A percentile compares a stretch with the other conserved stretches of the same genome.
These are phyloP conservation scores for Gentiana macrophylla DNA, from an alignment of 257 asterid species.

Conservation along the genomic window DNA sequence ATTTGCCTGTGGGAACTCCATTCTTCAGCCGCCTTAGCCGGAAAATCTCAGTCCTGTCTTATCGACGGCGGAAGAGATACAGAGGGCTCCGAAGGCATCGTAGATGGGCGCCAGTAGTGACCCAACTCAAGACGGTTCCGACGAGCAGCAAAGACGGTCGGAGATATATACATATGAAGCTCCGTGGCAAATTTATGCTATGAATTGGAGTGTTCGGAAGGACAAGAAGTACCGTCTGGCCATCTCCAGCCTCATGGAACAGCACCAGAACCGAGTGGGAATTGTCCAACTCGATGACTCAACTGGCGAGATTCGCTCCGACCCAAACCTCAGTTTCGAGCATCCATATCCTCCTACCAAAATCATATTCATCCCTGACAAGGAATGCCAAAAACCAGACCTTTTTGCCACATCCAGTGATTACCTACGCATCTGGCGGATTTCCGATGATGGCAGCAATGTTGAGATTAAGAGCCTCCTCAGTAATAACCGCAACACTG, in stretches of 20 bases:
- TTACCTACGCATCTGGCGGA: constrained; percentile 81
- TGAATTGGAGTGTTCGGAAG: constrained; percentile 90
- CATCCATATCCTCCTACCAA: constrained; percentile 97
- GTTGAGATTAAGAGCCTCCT: constrained; percentile 64
- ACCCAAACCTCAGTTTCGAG: constrained; percentile 71
- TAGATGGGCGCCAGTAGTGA: constrained; percentile 71
- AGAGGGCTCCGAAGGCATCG: too few relatives aligned
- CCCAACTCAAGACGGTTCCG: constrained; percentile 72
- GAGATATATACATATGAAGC: constrained; percentile 99
- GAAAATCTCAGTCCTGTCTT: too few relatives aligned
- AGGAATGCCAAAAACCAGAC: constrained; percentile 90
- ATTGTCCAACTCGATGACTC: constrained; percentile 81
- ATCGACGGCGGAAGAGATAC: too few relatives aligned
- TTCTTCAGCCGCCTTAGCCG: too few relatives aligned
- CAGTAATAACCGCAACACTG: constrained; percentile 75
- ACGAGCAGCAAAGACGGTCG: constrained; percentile 92
- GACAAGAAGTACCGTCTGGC: constrained; percentile 91
- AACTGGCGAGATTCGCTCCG: constrained; percentile 78
- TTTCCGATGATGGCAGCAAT: constrained; percentile 37
- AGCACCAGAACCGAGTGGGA: constrained; percentile 74
- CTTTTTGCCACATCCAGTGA: constrained; percentile 85
- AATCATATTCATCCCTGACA: constrained; percentile 78
- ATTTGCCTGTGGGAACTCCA: too few relatives aligned
- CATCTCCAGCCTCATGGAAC: constrained; percentile 75
- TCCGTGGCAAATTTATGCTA: constrained; percentile 95